Percentiles rank a stretch among this genome's conserved stretches.
phyloP scores from a whole-genome alignment of 352 stramenopile genomes.

The Phytophthora rubi region DNA sequence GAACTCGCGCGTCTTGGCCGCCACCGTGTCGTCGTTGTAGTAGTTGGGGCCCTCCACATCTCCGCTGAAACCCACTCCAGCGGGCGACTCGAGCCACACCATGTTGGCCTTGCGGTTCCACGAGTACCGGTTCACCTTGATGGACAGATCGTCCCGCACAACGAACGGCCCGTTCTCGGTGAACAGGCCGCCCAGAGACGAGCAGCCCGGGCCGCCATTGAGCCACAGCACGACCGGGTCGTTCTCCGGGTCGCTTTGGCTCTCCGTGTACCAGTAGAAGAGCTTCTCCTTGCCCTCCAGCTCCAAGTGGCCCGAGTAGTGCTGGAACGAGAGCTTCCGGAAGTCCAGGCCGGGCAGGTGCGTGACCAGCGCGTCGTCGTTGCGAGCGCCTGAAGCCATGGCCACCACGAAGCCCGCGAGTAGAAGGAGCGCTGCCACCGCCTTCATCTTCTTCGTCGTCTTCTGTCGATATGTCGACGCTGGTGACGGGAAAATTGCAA shows the following conservation, averaged over 20 bases:
- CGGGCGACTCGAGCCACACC: constrained; percentile 80
- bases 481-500: constrained; percentile 24
- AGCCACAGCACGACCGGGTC: constrained; percentile 86
- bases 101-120: constrained; percentile 84
- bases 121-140: constrained; percentile 75
- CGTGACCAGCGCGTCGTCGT: constrained; percentile 61
- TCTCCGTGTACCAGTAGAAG: constrained; percentile 87
- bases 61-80: constrained; percentile 76
- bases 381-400: constrained; percentile 15
- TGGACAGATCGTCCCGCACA: constrained; percentile 53
- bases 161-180: constrained; percentile 84
- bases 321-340: constrained; percentile 59
- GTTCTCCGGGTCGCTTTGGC: constrained; percentile 53
- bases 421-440: constrained; percentile 34
- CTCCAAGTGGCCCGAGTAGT: constrained; percentile 70
- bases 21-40: constrained; percentile 84
- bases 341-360: constrained; percentile 53
- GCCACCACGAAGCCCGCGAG: constrained; percentile 31
- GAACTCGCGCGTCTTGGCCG: constrained; percentile 82
- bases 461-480: background rate
- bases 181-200: constrained; percentile 65
- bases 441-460: constrained; percentile 46
- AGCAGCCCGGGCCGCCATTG: constrained; percentile 82
- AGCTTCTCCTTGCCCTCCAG: constrained; percentile 64
- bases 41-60: constrained; percentile 65